These are phyloP conservation scores for Taxillus chinensis DNA, from an alignment of 164 flowering plant species.

Conservation along the genomic window DNA sequence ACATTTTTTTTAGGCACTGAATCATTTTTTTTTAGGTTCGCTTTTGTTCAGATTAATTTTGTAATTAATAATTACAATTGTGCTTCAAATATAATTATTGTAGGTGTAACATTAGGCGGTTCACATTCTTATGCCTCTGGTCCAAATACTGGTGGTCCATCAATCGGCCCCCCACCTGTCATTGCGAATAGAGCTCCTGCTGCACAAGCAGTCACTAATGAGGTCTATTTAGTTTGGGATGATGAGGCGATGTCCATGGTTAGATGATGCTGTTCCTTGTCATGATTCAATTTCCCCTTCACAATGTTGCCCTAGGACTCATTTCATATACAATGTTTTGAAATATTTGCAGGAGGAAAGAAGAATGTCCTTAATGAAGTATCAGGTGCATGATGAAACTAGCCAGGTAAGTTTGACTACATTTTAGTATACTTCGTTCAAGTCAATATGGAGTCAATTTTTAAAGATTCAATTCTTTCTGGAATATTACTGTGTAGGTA, in stretches of 20 bases:
- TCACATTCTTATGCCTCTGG: slow-evolving; percentile 94
- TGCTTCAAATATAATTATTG: neutral
- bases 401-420: slow-evolving; percentile 95
- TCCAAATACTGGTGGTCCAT: slow-evolving; percentile 94
- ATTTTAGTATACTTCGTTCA: slow-evolving; percentile 16
- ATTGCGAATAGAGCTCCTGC: slow-evolving; percentile 83
- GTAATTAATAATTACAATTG: too few species aligned
- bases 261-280: slow-evolving; percentile 16
- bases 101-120: slow-evolving; percentile 35
- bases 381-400: slow-evolving; percentile 99
- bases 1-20: neutral
- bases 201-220: slow-evolving; percentile 57
- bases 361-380: slow-evolving; percentile 82
- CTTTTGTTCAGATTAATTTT: too few species aligned
- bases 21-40: neutral
- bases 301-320: neutral
- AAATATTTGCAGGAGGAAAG: slow-evolving; percentile 74
- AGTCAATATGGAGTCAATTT: slow-evolving; percentile 19
- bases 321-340: neutral
- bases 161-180: slow-evolving; percentile 93
- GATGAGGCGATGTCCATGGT: slow-evolving; percentile 99
- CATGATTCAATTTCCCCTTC: neutral
- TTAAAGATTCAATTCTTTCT: slow-evolving; percentile 28
- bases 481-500: slow-evolving; percentile 20
- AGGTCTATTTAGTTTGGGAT: slow-evolving; percentile 97